phyloP scores from a whole-genome alignment of 768 basidiomycete genomes.

The Lactifluus rugatus region DNA sequence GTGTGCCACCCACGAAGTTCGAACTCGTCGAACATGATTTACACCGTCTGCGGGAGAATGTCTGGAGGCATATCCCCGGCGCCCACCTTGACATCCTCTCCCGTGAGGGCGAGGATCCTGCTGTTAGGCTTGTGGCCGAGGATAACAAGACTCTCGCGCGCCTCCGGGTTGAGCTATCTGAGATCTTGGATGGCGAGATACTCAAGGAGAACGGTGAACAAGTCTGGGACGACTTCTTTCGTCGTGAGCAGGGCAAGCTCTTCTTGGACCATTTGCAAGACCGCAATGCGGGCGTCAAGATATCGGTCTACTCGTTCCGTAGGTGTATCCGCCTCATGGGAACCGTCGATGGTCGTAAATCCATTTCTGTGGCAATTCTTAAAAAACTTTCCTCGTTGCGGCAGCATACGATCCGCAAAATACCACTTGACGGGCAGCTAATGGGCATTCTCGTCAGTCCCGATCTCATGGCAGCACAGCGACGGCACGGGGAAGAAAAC shows the following conservation, averaged over 20 bases:
- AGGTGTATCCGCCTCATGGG: conserved; percentile 50
- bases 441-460: conserved; percentile 38
- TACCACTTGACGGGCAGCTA: conserved; percentile 40
- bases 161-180: conserved; percentile 53
- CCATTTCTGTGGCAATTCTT: conserved; percentile 38
- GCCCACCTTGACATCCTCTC: conserved; percentile 27
- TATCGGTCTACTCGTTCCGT: conserved; percentile 34
- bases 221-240: conserved; percentile 62
- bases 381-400: conserved; percentile 37
- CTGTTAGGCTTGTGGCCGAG: conserved; percentile 42
- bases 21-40: conserved; percentile 37
- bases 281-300: conserved; percentile 31
- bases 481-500: conserved; percentile 47
- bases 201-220: conserved; percentile 41
- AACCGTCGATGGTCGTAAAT: conserved; percentile 30
- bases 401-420: conserved; percentile 31
- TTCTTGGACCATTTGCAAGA: conserved; percentile 40
- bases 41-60: conserved; percentile 30
- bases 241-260: conserved; percentile 28
- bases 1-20: conserved; percentile 32
- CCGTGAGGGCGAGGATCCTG: conserved; percentile 11
- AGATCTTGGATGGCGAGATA: conserved; percentile 51
- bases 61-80: conserved; percentile 26
- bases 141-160: conserved; percentile 40
- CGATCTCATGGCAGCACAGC: conserved; percentile 37